Conservation (phyloP, 345 rosid species). For the Turritis glabra region DNA sequence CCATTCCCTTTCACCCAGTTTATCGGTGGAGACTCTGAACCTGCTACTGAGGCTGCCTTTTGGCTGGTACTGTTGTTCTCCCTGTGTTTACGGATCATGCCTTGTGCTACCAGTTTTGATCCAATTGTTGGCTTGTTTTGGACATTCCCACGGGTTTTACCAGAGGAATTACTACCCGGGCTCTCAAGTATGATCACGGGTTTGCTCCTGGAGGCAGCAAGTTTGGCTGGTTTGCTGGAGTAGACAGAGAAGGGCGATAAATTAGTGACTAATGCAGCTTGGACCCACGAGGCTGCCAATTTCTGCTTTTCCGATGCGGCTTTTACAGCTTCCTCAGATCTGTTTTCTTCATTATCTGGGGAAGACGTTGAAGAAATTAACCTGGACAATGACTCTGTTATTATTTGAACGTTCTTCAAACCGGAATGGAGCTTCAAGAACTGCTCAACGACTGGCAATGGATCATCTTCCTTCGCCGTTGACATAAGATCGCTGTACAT, state of each 20-base stretch:
- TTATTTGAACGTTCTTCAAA: constrained; percentile 52
- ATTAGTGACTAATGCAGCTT: constrained; percentile 83
- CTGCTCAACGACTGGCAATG: constrained; percentile 83
- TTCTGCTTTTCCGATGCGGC: constrained; percentile 59
- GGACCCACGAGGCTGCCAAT: constrained; percentile 80
- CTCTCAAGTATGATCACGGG: constrained; percentile 61
- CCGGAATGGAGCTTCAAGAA: constrained; percentile 73
- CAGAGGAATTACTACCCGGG: constrained; percentile 44
- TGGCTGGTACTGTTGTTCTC: constrained; percentile 50
- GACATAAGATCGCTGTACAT: constrained; percentile 66
- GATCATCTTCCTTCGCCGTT: constrained; percentile 85
- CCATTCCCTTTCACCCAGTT: constrained; percentile 82
- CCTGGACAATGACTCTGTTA: constrained; percentile 68
- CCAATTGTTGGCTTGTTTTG: constrained; percentile 54
- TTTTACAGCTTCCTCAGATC: constrained; percentile 73
- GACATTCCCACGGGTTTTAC: constrained; percentile 48
- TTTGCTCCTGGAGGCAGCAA: constrained; percentile 42
- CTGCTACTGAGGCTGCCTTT: constrained; percentile 46
- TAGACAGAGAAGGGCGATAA: constrained; percentile 75
- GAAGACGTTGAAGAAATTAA: constrained; percentile 47
- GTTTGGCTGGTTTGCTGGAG: constrained; percentile 48
- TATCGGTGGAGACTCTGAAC: constrained; percentile 45
- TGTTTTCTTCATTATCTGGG: constrained; percentile 53
- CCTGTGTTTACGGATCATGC: constrained; percentile 59
- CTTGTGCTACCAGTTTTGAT: constrained; percentile 76